Conservation (phyloP, 1,284 basidiomycete species). For the Leccinum angustisporum region DNA sequence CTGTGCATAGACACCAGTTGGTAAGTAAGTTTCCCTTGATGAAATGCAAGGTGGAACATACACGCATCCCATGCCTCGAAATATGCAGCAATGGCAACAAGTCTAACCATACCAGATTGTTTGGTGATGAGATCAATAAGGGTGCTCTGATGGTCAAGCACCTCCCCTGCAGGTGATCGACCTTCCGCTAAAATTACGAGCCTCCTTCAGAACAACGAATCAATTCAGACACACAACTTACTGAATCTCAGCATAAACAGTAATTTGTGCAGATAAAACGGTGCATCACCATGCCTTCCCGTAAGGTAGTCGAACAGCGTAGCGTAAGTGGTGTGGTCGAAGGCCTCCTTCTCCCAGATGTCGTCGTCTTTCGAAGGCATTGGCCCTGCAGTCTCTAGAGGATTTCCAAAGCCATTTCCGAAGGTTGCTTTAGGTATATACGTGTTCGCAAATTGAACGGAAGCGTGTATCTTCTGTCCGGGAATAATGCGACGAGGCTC, state of each 20-base stretch:
- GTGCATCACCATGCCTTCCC: conserved; percentile 11
- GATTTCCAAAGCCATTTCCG: conserved; percentile 14
- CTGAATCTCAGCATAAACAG: conserved; percentile 17
- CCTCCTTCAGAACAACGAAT: neutral
- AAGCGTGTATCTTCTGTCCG: conserved; percentile 23
- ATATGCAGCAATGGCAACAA: conserved; percentile 14
- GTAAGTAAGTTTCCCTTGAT: neutral
- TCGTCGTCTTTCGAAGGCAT: conserved; percentile 11
- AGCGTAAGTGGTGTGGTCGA: conserved; percentile 8
- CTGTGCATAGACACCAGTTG: neutral
- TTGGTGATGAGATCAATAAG: conserved; percentile 13
- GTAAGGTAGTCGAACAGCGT: conserved; percentile 13
- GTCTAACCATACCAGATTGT: conserved; percentile 12
- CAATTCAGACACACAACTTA: conserved; percentile 1
- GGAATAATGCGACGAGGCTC: conserved; percentile 19
- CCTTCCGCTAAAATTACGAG: conserved; percentile 8
- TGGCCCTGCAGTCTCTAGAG: conserved; percentile 13
- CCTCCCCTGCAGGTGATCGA: neutral
- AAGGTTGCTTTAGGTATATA: conserved; percentile 15
- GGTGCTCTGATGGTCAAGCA: conserved; percentile 6
- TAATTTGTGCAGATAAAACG: conserved; percentile 12
- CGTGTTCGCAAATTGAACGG: conserved; percentile 13
- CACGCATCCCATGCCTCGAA: conserved; percentile 12
- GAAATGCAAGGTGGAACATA: neutral
- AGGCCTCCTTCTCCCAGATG: conserved; percentile 16